Evolutionary conservation across 352 stramenopile species (phyloP).

Genomic region (Phytophthora sansomeana): DNA sequence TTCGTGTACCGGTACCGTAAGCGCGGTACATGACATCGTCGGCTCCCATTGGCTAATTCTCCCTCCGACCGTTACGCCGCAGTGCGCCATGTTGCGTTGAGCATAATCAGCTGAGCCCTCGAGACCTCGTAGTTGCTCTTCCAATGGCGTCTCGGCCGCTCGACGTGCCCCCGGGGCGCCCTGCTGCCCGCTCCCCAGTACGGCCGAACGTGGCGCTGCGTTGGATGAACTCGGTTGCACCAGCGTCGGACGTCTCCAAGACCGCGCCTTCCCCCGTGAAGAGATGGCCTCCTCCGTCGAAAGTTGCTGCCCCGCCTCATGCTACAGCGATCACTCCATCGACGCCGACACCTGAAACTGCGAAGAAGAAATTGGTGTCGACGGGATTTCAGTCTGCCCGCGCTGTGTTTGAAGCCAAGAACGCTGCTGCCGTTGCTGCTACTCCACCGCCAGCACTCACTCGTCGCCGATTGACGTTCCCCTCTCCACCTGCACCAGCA

Average conservation of each 20-base stretch:
- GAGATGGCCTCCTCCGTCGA: conserved; percentile 11
- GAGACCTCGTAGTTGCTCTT: not conserved
- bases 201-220: conserved; percentile 36
- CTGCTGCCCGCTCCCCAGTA: conserved; percentile 26
- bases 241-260: conserved; percentile 12
- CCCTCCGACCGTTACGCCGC: conserved; percentile 16
- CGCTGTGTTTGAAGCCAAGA: conserved; percentile 42
- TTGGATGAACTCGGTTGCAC: conserved; percentile 20
- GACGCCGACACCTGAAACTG: not conserved
- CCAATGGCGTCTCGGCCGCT: conserved; percentile 53
- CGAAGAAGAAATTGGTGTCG: conserved; percentile 12
- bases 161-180: conserved; percentile 29
- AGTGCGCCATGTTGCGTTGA: conserved; percentile 3
- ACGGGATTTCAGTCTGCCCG: conserved; percentile 33
- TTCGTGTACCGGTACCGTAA: conserved; percentile 1
- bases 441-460: conserved; percentile 5
- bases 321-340: not conserved
- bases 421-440: not conserved
- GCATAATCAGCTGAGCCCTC: conserved; percentile 16
- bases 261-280: conserved; percentile 13
- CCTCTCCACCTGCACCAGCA: not conserved
- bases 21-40: conserved; percentile 11
- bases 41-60: conserved; percentile 21
- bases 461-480: conserved; percentile 17
- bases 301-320: conserved; percentile 3